phyloP scores from a whole-genome alignment of 768 basidiomycete genomes.

The Omphalotus guepiniiformis region DNA sequence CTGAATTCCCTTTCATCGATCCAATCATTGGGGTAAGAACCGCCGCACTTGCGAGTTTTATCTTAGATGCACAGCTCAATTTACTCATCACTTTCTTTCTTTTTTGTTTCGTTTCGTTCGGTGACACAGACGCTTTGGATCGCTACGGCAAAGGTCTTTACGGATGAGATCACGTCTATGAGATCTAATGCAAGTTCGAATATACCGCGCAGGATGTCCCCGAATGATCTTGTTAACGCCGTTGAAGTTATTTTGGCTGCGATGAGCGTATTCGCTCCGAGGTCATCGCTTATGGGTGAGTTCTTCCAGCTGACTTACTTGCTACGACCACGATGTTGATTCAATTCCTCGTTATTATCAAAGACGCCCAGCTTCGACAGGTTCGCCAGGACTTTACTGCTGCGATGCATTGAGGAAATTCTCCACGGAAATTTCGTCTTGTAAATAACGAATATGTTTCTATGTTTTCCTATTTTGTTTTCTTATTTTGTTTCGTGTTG shows the following conservation, averaged over 20 bases:
- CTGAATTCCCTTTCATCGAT: constrained; percentile 13
- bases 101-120: neutral
- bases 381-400: too few relatives aligned
- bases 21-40: constrained; percentile 15
- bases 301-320: neutral
- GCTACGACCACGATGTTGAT: too few relatives aligned
- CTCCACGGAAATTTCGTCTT: too few relatives aligned
- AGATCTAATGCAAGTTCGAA: neutral
- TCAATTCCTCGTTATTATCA: too few relatives aligned
- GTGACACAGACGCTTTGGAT: constrained; percentile 2
- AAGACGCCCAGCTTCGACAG: too few relatives aligned
- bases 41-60: neutral
- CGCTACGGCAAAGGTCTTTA: constrained; percentile 2
- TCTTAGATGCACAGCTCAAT: neutral
- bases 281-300: constrained; percentile 6
- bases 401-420: too few relatives aligned
- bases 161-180: constrained; percentile 1
- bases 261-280: constrained; percentile 3
- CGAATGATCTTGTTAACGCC: neutral
- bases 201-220: neutral
- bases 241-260: constrained; percentile 1
- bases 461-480: too few relatives aligned
- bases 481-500: too few relatives aligned
- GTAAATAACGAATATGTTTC: too few relatives aligned
- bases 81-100: neutral